A percentile compares a stretch with the other conserved stretches of the same genome.
Evolutionary conservation across 106 monocot species (phyloP).

Genomic region (Phalaenopsis aphrodite): DNA sequence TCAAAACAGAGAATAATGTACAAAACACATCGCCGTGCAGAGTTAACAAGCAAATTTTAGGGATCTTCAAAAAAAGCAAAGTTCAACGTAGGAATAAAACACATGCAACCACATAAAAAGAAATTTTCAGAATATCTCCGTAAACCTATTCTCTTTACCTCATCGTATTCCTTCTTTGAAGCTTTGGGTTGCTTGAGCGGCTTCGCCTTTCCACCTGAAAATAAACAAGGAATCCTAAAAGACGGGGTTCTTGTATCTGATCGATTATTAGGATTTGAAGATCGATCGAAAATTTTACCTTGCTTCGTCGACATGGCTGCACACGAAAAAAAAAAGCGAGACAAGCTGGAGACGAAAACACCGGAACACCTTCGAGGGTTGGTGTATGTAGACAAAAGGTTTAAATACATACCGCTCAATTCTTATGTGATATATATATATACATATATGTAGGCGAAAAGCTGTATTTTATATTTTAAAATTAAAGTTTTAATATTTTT

Average conservation of each 20-base stretch:
- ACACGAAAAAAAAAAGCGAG: not conserved
- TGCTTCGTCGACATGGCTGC: conserved; percentile 12
- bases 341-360: not conserved
- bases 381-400: too few relatives aligned
- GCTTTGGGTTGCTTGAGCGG: conserved; percentile 27
- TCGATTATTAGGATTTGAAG: not conserved
- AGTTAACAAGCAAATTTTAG: not conserved
- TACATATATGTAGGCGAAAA: too few relatives aligned
- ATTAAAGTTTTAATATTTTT: too few relatives aligned
- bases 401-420: too few relatives aligned
- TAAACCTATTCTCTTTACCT: conserved; percentile 4
- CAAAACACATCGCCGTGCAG: not conserved
- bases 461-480: too few relatives aligned
- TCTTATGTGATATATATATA: too few relatives aligned
- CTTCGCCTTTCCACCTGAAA: conserved; percentile 24
- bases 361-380: not conserved
- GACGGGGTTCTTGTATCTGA: not conserved
- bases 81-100: not conserved
- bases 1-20: not conserved
- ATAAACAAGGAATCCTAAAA: conserved; percentile 1
- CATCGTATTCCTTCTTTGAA: conserved; percentile 22
- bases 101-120: not conserved
- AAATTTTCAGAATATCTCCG: not conserved
- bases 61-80: not conserved
- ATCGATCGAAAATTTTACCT: not conserved